Evolutionary conservation across 2,329 filamentous ascomycete species (phyloP).

Genomic region (Aspergillus transmontanensis): DNA sequence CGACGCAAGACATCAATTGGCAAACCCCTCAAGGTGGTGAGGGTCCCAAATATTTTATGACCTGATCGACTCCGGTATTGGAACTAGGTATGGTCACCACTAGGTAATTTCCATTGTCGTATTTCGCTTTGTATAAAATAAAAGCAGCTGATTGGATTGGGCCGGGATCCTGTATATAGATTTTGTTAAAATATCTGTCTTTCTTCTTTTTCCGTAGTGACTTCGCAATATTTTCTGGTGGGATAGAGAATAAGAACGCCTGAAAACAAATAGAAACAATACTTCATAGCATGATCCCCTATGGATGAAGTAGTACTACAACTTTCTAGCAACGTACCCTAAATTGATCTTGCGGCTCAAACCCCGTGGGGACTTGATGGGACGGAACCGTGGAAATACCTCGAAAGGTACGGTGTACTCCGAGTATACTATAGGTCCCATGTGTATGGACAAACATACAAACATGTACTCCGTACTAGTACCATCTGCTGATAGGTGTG

Average conservation of each 20-base stretch:
- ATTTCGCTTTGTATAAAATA: slow-evolving; percentile 8
- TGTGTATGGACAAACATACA: background rate
- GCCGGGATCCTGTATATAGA: slow-evolving; percentile 6
- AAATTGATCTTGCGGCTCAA: slow-evolving; percentile 1
- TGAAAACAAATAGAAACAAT: background rate
- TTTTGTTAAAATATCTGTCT: slow-evolving; percentile 3
- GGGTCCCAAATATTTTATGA: slow-evolving; percentile 67
- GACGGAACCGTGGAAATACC: slow-evolving; percentile 16
- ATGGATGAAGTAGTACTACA: background rate
- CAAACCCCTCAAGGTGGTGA: slow-evolving; percentile 90
- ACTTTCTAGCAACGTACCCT: background rate
- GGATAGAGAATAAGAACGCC: background rate
- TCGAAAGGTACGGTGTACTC: background rate
- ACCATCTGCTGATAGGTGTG: too few relatives aligned
- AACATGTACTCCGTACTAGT: background rate
- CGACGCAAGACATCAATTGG: slow-evolving; percentile 97
- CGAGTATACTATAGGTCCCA: background rate
- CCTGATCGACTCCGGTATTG: slow-evolving; percentile 34
- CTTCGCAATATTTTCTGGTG: background rate
- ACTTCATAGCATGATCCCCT: background rate
- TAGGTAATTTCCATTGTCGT: background rate
- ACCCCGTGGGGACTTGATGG: slow-evolving; percentile 11
- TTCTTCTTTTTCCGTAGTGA: background rate
- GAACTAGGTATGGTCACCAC: background rate
- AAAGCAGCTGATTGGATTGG: slow-evolving; percentile 4